A percentile compares a stretch with the other conserved stretches of the same genome.
Conservation (phyloP, 129 eudicot genomes). For the Logfia minima region DNA sequence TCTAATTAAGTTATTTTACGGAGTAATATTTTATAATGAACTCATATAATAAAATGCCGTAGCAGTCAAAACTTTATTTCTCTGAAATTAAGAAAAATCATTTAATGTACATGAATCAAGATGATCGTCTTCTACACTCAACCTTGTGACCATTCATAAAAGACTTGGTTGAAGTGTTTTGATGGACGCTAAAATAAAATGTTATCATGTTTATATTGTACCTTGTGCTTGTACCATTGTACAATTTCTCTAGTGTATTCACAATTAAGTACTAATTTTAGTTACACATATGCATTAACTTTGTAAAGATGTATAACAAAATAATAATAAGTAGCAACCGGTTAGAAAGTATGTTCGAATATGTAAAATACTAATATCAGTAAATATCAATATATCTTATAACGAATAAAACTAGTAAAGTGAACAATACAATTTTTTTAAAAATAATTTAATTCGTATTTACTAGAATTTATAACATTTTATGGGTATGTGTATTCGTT, state of each 20-base stretch:
- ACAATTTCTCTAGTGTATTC: constrained; percentile 14
- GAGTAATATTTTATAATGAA: not conserved
- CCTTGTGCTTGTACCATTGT: constrained; percentile 26
- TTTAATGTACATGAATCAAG: not conserved
- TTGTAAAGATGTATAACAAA: no score
- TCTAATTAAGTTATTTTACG: no score
- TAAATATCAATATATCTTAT: no score
- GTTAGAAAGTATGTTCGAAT: no score
- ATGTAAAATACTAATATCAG: no score
- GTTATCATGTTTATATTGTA: constrained; percentile 15
- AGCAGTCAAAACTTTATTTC: not conserved
- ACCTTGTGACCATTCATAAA: constrained; percentile 20
- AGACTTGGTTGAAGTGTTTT: constrained; percentile 23
- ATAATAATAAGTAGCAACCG: no score
- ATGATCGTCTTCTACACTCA: constrained; percentile 4
- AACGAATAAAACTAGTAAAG: no score
- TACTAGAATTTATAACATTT: no score
- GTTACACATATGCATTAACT: not conserved
- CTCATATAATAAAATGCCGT: not conserved
- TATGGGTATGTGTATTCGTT: no score
- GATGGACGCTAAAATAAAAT: not conserved
- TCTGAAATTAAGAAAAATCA: not conserved
- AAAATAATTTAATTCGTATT: no score
- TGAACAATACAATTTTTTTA: no score
- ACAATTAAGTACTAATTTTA: not conserved